Evolutionary conservation across 352 stramenopile species (phyloP).

Genomic region (Lagenidium sp.): DNA sequence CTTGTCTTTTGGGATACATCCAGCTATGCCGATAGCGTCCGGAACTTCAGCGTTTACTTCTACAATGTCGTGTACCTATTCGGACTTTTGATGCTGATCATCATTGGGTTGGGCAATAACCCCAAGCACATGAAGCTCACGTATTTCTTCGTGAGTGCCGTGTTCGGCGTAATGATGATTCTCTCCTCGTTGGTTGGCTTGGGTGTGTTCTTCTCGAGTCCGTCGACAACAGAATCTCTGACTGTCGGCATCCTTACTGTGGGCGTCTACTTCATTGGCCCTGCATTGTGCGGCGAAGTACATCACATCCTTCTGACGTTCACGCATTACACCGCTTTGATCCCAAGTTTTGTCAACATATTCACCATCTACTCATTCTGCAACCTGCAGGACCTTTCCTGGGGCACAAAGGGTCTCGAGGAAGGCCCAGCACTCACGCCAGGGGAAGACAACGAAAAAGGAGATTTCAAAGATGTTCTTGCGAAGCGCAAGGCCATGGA

Average conservation of each 20-base stretch:
- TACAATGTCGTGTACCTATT: conserved; percentile 81
- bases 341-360: conserved; percentile 86
- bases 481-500: conserved; percentile 64
- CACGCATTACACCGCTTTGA: conserved; percentile 81
- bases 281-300: conserved; percentile 66
- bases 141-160: conserved; percentile 69
- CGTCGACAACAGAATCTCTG: conserved; percentile 38
- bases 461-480: conserved; percentile 80
- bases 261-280: conserved; percentile 79
- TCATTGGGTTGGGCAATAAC: conserved; percentile 82
- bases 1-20: conserved; percentile 79
- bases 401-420: conserved; percentile 71
- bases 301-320: conserved; percentile 83
- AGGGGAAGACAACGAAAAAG: conserved; percentile 55
- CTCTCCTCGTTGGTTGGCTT: conserved; percentile 60
- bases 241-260: conserved; percentile 58
- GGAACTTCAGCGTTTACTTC: conserved; percentile 58
- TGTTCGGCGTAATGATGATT: conserved; percentile 77
- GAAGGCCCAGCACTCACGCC: conserved; percentile 34
- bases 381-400: conserved; percentile 84
- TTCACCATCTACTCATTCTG: conserved; percentile 88
- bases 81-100: conserved; percentile 72
- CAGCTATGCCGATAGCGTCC: conserved; percentile 37
- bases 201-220: conserved; percentile 65
- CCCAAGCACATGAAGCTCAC: conserved; percentile 84